Base-by-base conservation (phyloP, 176 grass and related monocot species). In the Thinopyrum elongatum region DNA sequence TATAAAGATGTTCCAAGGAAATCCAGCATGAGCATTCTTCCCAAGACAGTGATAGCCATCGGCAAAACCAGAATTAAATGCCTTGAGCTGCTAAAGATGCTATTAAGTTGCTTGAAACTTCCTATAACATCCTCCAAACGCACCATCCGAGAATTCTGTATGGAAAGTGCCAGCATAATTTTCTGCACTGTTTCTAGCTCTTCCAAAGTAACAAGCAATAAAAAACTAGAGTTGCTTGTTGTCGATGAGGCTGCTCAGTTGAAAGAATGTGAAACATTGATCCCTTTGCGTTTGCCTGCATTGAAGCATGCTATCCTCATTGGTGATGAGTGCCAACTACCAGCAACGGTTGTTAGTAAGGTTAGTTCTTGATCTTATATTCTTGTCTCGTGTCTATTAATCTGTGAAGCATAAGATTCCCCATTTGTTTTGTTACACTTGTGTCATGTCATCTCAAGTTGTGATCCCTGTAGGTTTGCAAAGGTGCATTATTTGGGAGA, bases 241-340 rank as follows among this genome's bases (percentile, higher is more conserved):
- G 81, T 97, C 80, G 94, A 97, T 87, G 94, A 97, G 92, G 92
- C 92, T 44, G 90, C 91, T 12, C 94, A 97, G 66, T 76, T 94
- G 58, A 97, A 92, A 88, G 94, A 97, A 58, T 97, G 94, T 36
- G 94, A 97, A 87, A 86, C 90, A 67, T 77, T 94, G 31, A 87
- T 97, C 29, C 95, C 95, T 59, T 72, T 97, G 76, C 77, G 84
- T 74, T 71, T 97, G 23, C 17, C 10, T 36, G 42, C 77, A 28
- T 79, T 94, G 73, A 89, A 90, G 10, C 90, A 94, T 39, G 88
- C 77, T 68, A 80, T 97, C 65, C 92, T 97, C 74, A 94, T 97
- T 81, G 95, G 95, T 58, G 92, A 97, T 68, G 95, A 94, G 71
- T 92, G 81, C 30, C 95, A 97, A 76, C 60, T 97, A 46, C 90